Evolutionary conservation across 2,329 filamentous ascomycete species (phyloP).

Genomic region (Aureobasidium sp.): DNA sequence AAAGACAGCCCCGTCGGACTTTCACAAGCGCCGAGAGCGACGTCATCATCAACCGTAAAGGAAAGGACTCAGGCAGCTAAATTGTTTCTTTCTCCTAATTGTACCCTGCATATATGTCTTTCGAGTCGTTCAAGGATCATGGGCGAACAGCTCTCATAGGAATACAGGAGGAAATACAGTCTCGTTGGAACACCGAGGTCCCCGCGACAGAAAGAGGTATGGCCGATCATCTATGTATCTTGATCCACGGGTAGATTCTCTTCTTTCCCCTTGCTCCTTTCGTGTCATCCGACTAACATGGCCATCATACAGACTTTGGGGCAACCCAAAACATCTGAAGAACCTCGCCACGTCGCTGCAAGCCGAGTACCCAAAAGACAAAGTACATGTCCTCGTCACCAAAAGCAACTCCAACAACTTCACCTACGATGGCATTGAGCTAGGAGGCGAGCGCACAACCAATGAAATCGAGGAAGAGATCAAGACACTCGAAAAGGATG

Average conservation of each 20-base stretch:
- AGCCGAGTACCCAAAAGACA: slow-evolving; percentile 52
- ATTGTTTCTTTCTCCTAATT: background rate
- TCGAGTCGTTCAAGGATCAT: background rate
- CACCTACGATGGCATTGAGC: slow-evolving; percentile 61
- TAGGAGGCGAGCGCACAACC: slow-evolving; percentile 60
- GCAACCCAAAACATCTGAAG: slow-evolving; percentile 66
- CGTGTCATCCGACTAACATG: background rate
- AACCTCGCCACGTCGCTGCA: slow-evolving; percentile 61
- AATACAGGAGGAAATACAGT: background rate
- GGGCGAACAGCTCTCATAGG: background rate
- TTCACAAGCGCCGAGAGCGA: background rate
- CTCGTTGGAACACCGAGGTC: background rate
- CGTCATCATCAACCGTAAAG: background rate
- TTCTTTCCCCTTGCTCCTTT: background rate
- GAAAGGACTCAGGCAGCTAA: background rate
- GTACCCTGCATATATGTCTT: background rate
- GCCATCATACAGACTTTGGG: slow-evolving; percentile 56
- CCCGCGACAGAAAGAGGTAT: slow-evolving; percentile 5
- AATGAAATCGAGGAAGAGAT: slow-evolving; percentile 56
- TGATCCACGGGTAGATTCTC: slow-evolving; percentile 61
- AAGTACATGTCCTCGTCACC: slow-evolving; percentile 62
- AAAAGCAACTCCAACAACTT: slow-evolving; percentile 67
- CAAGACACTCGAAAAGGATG: slow-evolving; percentile 48
- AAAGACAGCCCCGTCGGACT: background rate
- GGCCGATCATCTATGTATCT: slow-evolving; percentile 66